Evolutionary conservation across 768 basidiomycete genomes (phyloP).

Genomic region (Tricholoma flavovirens): DNA sequence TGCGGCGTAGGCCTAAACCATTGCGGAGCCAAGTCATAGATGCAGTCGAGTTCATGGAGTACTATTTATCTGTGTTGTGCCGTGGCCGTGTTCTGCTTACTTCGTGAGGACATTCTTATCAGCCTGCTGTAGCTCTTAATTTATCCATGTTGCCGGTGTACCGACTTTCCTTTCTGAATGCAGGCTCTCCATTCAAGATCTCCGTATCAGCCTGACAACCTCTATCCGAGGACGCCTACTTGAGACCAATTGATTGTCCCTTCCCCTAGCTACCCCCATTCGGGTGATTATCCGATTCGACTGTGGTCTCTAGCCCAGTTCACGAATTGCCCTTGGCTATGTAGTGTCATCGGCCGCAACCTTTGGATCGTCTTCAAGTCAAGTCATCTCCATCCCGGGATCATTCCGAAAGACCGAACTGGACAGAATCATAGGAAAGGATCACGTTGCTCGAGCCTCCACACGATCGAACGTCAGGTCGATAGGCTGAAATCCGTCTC

Average conservation of each 20-base stretch:
- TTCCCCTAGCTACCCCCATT: neutral
- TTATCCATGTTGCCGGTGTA: neutral
- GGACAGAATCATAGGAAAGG: neutral
- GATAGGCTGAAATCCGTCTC: too few relatives aligned
- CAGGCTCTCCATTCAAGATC: neutral
- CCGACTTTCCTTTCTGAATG: neutral
- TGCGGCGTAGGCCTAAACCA: constrained; percentile 79
- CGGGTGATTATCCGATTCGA: neutral
- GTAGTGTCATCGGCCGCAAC: neutral
- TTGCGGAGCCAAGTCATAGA: constrained; percentile 36
- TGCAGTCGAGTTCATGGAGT: neutral
- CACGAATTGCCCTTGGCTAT: neutral
- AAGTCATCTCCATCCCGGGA: too few relatives aligned
- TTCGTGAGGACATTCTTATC: constrained; percentile 1
- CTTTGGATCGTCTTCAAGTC: neutral
- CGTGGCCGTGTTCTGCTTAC: neutral
- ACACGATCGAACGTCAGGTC: neutral
- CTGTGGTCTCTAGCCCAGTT: too few relatives aligned
- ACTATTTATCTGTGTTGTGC: neutral
- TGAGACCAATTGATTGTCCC: neutral
- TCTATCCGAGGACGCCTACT: neutral
- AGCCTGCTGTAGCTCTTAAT: neutral
- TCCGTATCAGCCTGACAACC: neutral
- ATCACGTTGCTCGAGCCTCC: neutral
- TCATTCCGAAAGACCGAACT: neutral